Evolutionary conservation across 306 rosid genomes (phyloP), one percentile per base, ranked within the genome.

Genomic region (Vicia villosa): DNA sequence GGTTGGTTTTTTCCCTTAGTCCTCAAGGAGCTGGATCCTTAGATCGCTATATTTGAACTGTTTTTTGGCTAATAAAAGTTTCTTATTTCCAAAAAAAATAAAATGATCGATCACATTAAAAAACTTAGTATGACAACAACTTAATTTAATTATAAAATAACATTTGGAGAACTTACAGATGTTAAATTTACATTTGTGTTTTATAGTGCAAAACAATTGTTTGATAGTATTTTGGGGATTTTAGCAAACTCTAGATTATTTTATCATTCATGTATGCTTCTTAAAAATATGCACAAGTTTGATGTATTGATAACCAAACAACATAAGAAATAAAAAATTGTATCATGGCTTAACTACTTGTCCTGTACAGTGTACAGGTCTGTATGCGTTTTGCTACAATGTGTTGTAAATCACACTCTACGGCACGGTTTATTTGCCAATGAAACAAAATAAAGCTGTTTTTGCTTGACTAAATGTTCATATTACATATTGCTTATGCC

Each of bases 391-490:
- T 24, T 38, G 34, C 68, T 61, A 16, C 47, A 15, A 36, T 58
- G 24, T 32, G 63, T 32, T 28, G 30, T 17, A 26, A 26, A 57
- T 0, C 2, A 8, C 16, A n/a, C 37, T 19, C 16, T 67, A 20
- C 22, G n/a, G n/a, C 42, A 45, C 63, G 12, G n/a, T 62, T 30
- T 22, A 28, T 16, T 21, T 58, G 14, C 20, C 40, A 26, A n/a
- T 38, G 13, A 21, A 46, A 77, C 50, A 17, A 13, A 55, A 69
- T 45, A 28, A 73, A 68, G n/a, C 38, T 12, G 34, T 28, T 63
- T 63, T 68, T 59, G 36, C 55, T 68, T 20, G 32, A 20, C 28
- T 58, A 46, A 65, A 34, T 66, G 69, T 58, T 58, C 59, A 68
- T 64, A 24, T 50, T 77, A 24, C 36, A n/a, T 70, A 52, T 63